Evolutionary conservation across 805 yeast species (phyloP).

Genomic region (Blastobotrys robertii): DNA sequence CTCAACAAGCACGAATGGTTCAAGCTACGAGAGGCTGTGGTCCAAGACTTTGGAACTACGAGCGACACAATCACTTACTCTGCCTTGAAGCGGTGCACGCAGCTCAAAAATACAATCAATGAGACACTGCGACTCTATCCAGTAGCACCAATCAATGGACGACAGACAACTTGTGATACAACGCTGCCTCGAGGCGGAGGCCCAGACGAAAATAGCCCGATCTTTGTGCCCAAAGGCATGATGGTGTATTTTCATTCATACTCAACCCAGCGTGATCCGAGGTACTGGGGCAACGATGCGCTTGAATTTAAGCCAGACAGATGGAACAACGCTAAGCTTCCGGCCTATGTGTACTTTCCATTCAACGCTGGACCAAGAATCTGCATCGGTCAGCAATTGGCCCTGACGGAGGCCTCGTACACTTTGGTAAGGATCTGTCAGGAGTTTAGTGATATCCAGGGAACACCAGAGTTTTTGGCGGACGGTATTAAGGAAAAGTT

Average conservation of each 20-base stretch:
- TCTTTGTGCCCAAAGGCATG: slow-evolving; percentile 33
- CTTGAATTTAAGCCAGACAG: slow-evolving; percentile 36
- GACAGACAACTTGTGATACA: slow-evolving; percentile 34
- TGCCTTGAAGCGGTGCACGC: slow-evolving; percentile 34
- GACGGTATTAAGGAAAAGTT: slow-evolving; percentile 23
- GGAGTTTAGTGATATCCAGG: slow-evolving; percentile 19
- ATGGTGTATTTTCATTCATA: slow-evolving; percentile 30
- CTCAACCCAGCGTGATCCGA: slow-evolving; percentile 32
- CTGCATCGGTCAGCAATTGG: slow-evolving; percentile 40
- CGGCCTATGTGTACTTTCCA: slow-evolving; percentile 34
- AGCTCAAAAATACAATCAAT: slow-evolving; percentile 34
- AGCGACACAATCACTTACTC: slow-evolving; percentile 30
- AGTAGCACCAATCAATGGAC: slow-evolving; percentile 36
- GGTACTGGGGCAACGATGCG: slow-evolving; percentile 36
- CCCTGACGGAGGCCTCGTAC: slow-evolving; percentile 37
- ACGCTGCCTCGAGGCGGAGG: slow-evolving; percentile 41
- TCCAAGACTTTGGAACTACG: slow-evolving; percentile 24
- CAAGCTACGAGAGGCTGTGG: slow-evolving; percentile 31
- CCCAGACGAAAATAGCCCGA: slow-evolving; percentile 26
- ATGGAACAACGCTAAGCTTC: slow-evolving; percentile 30
- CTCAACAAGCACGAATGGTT: slow-evolving; percentile 24
- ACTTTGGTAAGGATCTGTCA: slow-evolving; percentile 32
- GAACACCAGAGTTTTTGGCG: not conserved
- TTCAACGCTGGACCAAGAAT: slow-evolving; percentile 41
- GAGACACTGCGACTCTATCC: slow-evolving; percentile 39